phyloP scores from a whole-genome alignment of 2,329 filamentous ascomycete species.

The Paraphaeosphaeria minitans region DNA sequence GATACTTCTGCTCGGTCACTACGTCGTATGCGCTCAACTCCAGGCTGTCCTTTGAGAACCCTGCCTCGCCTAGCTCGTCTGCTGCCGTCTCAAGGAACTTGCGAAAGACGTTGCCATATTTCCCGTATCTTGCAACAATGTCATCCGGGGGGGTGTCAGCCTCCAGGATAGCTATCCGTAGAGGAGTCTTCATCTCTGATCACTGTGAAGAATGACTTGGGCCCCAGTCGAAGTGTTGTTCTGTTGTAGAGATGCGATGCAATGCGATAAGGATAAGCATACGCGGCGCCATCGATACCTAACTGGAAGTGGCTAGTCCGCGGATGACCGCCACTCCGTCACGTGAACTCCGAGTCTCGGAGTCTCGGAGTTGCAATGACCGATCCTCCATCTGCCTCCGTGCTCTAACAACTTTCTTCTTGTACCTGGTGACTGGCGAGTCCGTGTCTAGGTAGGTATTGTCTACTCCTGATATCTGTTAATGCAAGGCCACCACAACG shows the following conservation, averaged over 20 bases:
- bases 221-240: background rate
- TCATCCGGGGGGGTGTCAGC: slow-evolving; percentile 76
- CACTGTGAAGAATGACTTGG: background rate
- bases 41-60: slow-evolving; percentile 51
- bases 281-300: too few species aligned
- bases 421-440: background rate
- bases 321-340: slow-evolving; percentile 13
- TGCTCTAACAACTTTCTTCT: background rate
- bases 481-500: slow-evolving; percentile 11
- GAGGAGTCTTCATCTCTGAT: slow-evolving; percentile 43
- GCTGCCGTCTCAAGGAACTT: slow-evolving; percentile 59
- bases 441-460: too few species aligned
- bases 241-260: background rate
- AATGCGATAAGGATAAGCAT: slow-evolving; percentile 11
- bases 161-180: slow-evolving; percentile 86
- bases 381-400: background rate
- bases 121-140: slow-evolving; percentile 68
- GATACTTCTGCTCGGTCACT: slow-evolving; percentile 71
- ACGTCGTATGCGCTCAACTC: slow-evolving; percentile 72
- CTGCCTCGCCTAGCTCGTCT: slow-evolving; percentile 50
- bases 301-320: slow-evolving; percentile 15
- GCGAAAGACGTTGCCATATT: slow-evolving; percentile 70
- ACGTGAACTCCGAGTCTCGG: background rate
- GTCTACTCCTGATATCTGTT: background rate
- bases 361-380: background rate